Percentiles rank a stretch among this genome's conserved stretches.
Conservation (phyloP, 495 filamentous ascomycete species). For the Lasiosphaeris hirsuta region DNA sequence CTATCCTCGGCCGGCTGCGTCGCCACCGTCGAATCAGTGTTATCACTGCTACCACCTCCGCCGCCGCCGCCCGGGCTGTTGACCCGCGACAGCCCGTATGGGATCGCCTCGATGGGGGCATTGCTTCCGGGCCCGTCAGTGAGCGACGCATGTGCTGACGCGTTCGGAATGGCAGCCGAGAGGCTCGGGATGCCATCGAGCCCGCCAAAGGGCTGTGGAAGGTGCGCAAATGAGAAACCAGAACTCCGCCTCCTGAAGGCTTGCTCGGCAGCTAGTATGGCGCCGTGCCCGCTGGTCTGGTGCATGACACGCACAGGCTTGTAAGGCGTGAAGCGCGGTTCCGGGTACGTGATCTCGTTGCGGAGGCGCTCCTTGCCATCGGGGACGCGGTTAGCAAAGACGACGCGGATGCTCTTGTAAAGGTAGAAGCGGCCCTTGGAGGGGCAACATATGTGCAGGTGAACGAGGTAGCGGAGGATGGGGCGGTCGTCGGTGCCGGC, state of each 20-base stretch:
- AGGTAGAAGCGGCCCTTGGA: conserved; percentile 81
- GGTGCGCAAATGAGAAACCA: conserved; percentile 44
- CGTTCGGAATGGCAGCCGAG: neutral
- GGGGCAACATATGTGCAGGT: conserved; percentile 90
- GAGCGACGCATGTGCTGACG: neutral
- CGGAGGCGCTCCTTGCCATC: conserved; percentile 92
- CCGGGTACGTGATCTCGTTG: conserved; percentile 86
- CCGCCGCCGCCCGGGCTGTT: conserved; percentile 6
- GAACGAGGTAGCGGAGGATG: conserved; percentile 84
- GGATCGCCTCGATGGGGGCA: conserved; percentile 35
- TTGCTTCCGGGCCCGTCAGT: conserved; percentile 19
- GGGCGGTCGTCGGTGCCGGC: conserved; percentile 59
- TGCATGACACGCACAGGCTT: conserved; percentile 59
- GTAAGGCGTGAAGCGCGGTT: conserved; percentile 83
- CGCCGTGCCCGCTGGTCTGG: conserved; percentile 30
- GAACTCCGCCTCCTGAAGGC: conserved; percentile 55
- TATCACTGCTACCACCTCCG: conserved; percentile 11
- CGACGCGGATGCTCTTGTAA: conserved; percentile 87
- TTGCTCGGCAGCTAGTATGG: conserved; percentile 51
- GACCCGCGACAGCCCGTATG: conserved; percentile 26
- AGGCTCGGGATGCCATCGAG: conserved; percentile 30
- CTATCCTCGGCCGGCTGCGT: neutral
- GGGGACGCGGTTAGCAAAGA: conserved; percentile 96
- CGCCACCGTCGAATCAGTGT: conserved; percentile 13
- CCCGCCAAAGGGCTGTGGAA: conserved; percentile 30